Base-by-base conservation (phyloP, 192 early-diverging fungal genomes). In the Anaeromyces robustus region DNA sequence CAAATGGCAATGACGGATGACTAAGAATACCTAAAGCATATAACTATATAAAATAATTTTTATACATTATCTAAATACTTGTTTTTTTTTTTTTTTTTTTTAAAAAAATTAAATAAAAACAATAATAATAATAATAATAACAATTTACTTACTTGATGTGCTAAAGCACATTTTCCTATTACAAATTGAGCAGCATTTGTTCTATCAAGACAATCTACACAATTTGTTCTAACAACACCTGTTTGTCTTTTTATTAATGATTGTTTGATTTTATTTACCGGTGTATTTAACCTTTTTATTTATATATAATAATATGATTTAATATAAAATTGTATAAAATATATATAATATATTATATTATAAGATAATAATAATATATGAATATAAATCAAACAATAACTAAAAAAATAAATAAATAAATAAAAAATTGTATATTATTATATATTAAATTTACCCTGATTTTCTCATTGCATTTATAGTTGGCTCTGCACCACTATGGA, bases 171-270 rank as follows among this genome's bases (percentile, higher is more conserved):
- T 84, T 98, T 98, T 22, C 95, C 96, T 85, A 97, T 94, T 34
- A 98, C 89, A 80, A 96, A 96, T 80, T 98, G 96, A 0, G 97
- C 97, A 0, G 97, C 96, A 81, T 99, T 99, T 0, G 97, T 99
- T 78, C 97, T 92, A 85, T 99, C 97, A 29, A 99, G 82, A 86
- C 97, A 99, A 83, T 99, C 97, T 78, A 99, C 97, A 80, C 97
- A 99, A 82, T 99, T 99, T 80, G 95, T 97, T 26, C 97, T 89
- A 7, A 97, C 89, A 11, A 98, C 90, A 30, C 97, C 97, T 28
- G 90, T 88, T 84, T 98, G 97, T 16, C 86, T 85, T 29, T 84
- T 85, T 2, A 85, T 86, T 12, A 86, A 79, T 29, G 86, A 86
- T 19, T 19, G 52, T 18, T 68, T 68, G 5, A 68, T 68, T 26